Conservation (phyloP, 208 protist genomes). For the Leishmania major region DNA sequence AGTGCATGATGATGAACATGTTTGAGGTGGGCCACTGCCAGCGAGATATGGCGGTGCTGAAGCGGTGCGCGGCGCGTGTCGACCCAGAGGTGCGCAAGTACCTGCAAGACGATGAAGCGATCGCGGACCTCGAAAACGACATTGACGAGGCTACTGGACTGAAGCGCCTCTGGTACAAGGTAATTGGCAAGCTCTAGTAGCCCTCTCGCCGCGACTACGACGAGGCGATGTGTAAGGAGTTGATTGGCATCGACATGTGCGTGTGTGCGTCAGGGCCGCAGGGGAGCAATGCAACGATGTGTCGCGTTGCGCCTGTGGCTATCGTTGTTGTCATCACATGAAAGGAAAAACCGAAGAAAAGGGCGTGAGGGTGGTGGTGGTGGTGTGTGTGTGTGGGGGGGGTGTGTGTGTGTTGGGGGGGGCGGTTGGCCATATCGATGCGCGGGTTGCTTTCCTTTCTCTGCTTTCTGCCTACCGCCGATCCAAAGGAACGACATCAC, state of each 20-base stretch:
- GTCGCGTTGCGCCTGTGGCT: background rate
- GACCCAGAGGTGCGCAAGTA: conserved; percentile 53
- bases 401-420: too few relatives aligned
- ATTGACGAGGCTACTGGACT: conserved; percentile 64
- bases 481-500: background rate
- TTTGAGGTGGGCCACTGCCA: conserved; percentile 83
- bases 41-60: conserved; percentile 73
- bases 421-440: background rate
- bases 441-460: background rate
- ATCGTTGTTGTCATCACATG: background rate
- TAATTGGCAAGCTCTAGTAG: conserved; percentile 79
- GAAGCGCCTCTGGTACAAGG: conserved; percentile 75
- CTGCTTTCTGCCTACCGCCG: background rate
- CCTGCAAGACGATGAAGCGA: conserved; percentile 64
- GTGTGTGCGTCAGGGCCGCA: background rate
- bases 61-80: conserved; percentile 66
- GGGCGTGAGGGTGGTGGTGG: background rate
- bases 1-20: conserved; percentile 93
- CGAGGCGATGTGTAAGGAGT: background rate
- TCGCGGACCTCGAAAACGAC: conserved; percentile 37
- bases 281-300: background rate
- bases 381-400: too few relatives aligned
- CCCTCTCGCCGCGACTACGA: background rate
- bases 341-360: background rate
- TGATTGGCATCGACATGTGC: background rate